These are phyloP conservation scores for Platanthera zijinensis DNA, from an alignment of 106 monocot species.

Conservation along the genomic window DNA sequence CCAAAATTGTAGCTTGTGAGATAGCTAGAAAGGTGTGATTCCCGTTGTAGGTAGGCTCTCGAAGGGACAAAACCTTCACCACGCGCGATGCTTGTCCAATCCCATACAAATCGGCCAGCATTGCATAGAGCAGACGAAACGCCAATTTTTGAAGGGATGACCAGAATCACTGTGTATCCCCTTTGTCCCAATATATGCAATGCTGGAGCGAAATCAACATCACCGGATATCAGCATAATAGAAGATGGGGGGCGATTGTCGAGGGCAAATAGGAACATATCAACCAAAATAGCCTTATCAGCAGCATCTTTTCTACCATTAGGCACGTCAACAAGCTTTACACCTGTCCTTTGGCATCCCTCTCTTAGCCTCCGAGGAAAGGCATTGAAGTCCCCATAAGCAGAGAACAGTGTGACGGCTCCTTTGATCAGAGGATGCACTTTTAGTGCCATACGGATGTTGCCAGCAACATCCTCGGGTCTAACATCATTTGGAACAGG, in stretches of 20 bases:
- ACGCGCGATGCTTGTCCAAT: slow-evolving; percentile 82
- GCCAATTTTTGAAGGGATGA: slow-evolving; percentile 54
- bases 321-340: slow-evolving; percentile 93
- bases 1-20: slow-evolving; percentile 8
- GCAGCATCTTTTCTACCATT: slow-evolving; percentile 94
- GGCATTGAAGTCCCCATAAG: slow-evolving; percentile 86
- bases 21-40: slow-evolving; percentile 18
- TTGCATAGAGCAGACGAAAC: slow-evolving; percentile 71
- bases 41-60: slow-evolving; percentile 21
- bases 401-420: slow-evolving; percentile 67
- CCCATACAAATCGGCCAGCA: slow-evolving; percentile 90
- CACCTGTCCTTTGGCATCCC: slow-evolving; percentile 88
- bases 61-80: slow-evolving; percentile 77
- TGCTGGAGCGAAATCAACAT: slow-evolving; percentile 91
- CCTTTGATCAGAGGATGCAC: slow-evolving; percentile 61
- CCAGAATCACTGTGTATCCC: slow-evolving; percentile 82
- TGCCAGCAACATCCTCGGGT: slow-evolving; percentile 83
- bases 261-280: slow-evolving; percentile 85
- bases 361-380: slow-evolving; percentile 78
- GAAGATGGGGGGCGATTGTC: slow-evolving; percentile 87
- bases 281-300: slow-evolving; percentile 93
- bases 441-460: slow-evolving; percentile 68
- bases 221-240: slow-evolving; percentile 84
- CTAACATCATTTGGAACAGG: slow-evolving; percentile 76
- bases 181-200: slow-evolving; percentile 93